Conservation (phyloP, 1,139 yeast genomes). For the Candida smagusa region DNA sequence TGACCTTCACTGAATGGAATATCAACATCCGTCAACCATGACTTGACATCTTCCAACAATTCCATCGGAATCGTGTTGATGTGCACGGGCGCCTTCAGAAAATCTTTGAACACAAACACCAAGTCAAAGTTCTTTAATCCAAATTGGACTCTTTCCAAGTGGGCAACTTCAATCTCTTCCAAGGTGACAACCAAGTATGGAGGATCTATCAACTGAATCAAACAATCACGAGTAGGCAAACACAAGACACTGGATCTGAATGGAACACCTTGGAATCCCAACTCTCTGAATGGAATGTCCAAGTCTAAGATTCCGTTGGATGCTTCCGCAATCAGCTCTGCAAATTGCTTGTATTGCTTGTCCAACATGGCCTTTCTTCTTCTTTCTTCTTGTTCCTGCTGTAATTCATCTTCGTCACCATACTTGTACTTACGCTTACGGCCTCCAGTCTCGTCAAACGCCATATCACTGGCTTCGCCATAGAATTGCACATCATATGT, state of each 20-base stretch:
- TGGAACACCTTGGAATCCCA: slow-evolving; percentile 98
- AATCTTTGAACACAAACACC: slow-evolving; percentile 93
- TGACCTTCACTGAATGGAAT: slow-evolving; percentile 94
- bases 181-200: slow-evolving; percentile 91
- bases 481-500: slow-evolving; percentile 94
- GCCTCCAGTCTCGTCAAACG: slow-evolving; percentile 97
- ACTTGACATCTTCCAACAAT: slow-evolving; percentile 85
- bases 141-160: slow-evolving; percentile 94
- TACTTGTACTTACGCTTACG: slow-evolving; percentile 85
- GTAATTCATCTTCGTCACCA: slow-evolving; percentile 98
- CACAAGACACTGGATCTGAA: slow-evolving; percentile 90
- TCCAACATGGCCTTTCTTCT: slow-evolving; percentile 86
- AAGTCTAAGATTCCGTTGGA: slow-evolving; percentile 79
- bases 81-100: slow-evolving; percentile 81
- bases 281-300: slow-evolving; percentile 92
- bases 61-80: slow-evolving; percentile 95
- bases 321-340: slow-evolving; percentile 87
- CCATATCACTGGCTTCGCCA: slow-evolving; percentile 94
- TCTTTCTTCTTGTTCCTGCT: slow-evolving; percentile 98
- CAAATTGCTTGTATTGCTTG: slow-evolving; percentile 86
- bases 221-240: slow-evolving; percentile 97
- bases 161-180: slow-evolving; percentile 91
- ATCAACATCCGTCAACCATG: slow-evolving; percentile 95
- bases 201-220: slow-evolving; percentile 89
- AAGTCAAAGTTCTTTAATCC: slow-evolving; percentile 95